These are phyloP conservation scores for Phytophthora litchii DNA, from an alignment of 352 stramenopile species.

Conservation along the genomic window DNA sequence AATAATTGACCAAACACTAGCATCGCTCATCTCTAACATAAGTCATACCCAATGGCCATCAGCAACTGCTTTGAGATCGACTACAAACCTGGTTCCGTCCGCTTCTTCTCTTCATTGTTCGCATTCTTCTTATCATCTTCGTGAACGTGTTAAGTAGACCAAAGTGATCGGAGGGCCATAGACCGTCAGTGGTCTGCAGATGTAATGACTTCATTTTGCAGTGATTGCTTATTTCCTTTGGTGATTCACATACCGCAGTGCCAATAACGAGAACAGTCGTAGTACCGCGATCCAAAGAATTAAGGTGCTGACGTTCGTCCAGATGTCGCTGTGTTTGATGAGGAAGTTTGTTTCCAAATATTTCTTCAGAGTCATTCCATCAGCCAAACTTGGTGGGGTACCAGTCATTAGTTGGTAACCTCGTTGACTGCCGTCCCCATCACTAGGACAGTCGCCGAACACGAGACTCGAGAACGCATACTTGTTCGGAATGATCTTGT, in stretches of 20 bases:
- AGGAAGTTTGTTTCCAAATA: slow-evolving; percentile 36
- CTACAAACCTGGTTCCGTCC: too few species aligned
- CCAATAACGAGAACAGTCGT: slow-evolving; percentile 24
- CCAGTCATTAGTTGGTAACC: slow-evolving; percentile 35
- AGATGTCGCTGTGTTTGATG: slow-evolving; percentile 39
- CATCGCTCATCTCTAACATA: too few species aligned
- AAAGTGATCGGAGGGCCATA: too few species aligned
- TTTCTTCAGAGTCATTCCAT: slow-evolving; percentile 33
- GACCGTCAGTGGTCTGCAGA: too few species aligned
- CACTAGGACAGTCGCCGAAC: slow-evolving; percentile 29
- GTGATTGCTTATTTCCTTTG: slow-evolving; percentile 32
- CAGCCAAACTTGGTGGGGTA: slow-evolving; percentile 21
- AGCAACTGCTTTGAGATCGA: too few species aligned
- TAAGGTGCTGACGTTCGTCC: slow-evolving; percentile 22
- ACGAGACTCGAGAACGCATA: slow-evolving; percentile 41
- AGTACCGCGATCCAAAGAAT: slow-evolving; percentile 27
- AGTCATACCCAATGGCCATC: too few species aligned
- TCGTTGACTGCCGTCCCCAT: slow-evolving; percentile 11
- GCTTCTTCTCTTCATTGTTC: too few species aligned
- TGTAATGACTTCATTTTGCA: too few species aligned
- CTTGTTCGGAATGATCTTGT: slow-evolving; percentile 39
- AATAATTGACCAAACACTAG: too few species aligned
- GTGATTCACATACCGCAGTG: slow-evolving; percentile 41
- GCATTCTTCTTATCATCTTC: too few species aligned
- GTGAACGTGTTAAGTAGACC: too few species aligned